Conservation (phyloP, 305 asterid genomes). For the Fraxinus paxiana region DNA sequence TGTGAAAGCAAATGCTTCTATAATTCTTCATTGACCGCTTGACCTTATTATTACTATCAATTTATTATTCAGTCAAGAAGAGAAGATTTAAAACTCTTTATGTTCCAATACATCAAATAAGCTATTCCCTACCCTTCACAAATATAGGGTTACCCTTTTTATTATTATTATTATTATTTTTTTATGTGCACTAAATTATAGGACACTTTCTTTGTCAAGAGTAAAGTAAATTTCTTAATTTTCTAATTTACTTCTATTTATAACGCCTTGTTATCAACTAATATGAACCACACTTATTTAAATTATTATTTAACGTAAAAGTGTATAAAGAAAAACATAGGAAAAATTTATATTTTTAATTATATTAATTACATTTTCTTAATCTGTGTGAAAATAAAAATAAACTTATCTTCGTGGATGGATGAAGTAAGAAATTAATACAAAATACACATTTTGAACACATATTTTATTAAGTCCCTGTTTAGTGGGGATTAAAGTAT, state of each 20-base stretch:
- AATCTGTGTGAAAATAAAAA: too few relatives aligned
- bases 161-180: too few relatives aligned
- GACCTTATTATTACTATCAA: background rate
- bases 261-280: too few relatives aligned
- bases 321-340: too few relatives aligned
- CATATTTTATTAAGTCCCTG: background rate
- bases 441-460: background rate
- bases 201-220: background rate
- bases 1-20: background rate
- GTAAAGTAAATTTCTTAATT: background rate
- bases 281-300: too few relatives aligned
- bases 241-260: background rate
- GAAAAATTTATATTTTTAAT: too few relatives aligned
- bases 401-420: background rate
- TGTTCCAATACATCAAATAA: background rate
- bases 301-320: too few relatives aligned
- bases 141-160: too few relatives aligned
- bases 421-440: background rate
- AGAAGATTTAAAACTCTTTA: background rate
- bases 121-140: background rate
- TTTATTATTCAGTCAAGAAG: background rate
- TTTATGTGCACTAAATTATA: background rate
- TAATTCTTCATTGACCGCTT: background rate
- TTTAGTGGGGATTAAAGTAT: background rate
- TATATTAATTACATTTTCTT: too few relatives aligned